Conservation (phyloP, 2,329 filamentous ascomycete genomes). For the Colletotrichum theobromicola region DNA sequence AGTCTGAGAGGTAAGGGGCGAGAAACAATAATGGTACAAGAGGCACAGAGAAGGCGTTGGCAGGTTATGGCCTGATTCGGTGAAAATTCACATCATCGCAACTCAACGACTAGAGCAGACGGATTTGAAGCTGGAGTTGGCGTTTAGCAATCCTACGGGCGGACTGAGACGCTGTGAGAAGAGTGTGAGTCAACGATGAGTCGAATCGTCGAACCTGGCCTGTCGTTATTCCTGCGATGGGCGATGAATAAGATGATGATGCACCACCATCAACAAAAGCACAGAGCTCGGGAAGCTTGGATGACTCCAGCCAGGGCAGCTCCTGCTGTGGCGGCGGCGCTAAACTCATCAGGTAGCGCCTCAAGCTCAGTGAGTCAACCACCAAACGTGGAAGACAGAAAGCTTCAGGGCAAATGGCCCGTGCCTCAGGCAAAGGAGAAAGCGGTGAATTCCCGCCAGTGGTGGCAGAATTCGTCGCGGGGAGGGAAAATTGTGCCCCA, state of each 20-base stretch:
- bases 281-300: background rate
- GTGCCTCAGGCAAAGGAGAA: conserved; percentile 17
- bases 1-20: background rate
- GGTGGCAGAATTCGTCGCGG: conserved; percentile 21
- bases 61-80: background rate
- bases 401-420: background rate
- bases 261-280: background rate
- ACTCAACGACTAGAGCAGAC: background rate
- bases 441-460: conserved; percentile 12
- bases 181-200: conserved; percentile 12
- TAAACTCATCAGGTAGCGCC: background rate
- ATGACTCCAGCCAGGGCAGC: background rate
- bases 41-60: background rate
- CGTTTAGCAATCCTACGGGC: background rate
- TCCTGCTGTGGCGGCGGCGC: background rate
- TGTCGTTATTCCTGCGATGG: background rate
- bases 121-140: background rate
- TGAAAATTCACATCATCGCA: background rate
- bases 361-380: background rate
- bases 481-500: conserved; percentile 18
- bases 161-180: background rate
- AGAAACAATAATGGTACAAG: background rate
- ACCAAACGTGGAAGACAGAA: background rate
- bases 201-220: background rate
- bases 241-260: background rate